Percentiles rank a stretch among this genome's conserved stretches.
These are phyloP conservation scores for Cystobasidium onofrii DNA, from an alignment of 768 basidiomycete genomes.

Conservation along the genomic window DNA sequence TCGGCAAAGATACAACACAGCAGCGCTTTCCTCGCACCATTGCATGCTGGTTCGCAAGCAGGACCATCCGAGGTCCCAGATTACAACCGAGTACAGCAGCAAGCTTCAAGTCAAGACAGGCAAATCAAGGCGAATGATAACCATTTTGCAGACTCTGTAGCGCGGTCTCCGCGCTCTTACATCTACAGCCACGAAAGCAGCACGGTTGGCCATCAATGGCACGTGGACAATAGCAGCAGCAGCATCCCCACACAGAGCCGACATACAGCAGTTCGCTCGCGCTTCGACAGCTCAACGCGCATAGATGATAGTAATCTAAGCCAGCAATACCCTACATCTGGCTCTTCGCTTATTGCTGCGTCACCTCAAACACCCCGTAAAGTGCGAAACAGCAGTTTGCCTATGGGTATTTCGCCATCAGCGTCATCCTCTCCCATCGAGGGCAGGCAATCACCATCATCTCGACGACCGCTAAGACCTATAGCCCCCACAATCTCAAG, in stretches of 20 bases:
- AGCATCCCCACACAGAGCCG: not conserved
- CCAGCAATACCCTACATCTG: not conserved
- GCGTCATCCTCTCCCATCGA: not conserved
- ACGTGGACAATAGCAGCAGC: not conserved
- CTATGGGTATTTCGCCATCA: not conserved
- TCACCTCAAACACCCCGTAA: conserved; percentile 5
- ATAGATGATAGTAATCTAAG: not conserved
- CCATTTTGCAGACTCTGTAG: not conserved
- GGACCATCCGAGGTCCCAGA: not conserved
- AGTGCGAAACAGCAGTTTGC: not conserved
- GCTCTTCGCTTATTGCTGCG: not conserved
- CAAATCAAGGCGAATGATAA: not conserved
- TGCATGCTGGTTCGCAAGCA: not conserved
- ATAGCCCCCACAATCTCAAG: not conserved
- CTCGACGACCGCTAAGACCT: not conserved
- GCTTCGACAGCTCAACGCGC: not conserved
- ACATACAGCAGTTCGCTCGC: not conserved
- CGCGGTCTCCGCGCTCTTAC: not conserved
- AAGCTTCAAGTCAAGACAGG: not conserved
- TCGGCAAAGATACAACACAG: not conserved
- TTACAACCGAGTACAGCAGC: too few relatives aligned
- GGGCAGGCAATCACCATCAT: not conserved
- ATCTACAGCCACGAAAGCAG: not conserved
- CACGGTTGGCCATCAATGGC: not conserved
- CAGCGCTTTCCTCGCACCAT: not conserved